phyloP scores from a whole-genome alignment of 495 filamentous ascomycete genomes.

The Cairneyella variabilis region DNA sequence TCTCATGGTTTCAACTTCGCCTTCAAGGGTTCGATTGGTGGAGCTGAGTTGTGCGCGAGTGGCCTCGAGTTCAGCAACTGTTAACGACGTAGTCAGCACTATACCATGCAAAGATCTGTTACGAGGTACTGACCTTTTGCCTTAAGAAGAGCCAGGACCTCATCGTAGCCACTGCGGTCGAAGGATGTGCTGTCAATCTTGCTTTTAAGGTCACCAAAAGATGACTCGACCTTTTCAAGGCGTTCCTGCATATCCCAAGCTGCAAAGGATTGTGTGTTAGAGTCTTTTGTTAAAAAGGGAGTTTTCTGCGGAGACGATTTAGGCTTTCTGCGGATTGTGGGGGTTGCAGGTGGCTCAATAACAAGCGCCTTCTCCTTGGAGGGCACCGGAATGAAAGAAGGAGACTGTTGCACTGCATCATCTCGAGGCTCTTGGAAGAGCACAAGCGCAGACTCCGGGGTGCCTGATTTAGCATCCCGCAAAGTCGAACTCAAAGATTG shows the following conservation, averaged over 20 bases:
- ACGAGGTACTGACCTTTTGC: conserved; percentile 57
- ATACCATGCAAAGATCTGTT: background rate
- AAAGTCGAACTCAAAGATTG: conserved; percentile 7
- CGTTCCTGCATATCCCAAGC: conserved; percentile 60
- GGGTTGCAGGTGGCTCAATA: conserved; percentile 24
- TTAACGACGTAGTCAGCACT: conserved; percentile 10
- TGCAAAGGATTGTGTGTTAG: conserved; percentile 54
- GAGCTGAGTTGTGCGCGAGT: conserved; percentile 48
- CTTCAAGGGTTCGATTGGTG: conserved; percentile 25
- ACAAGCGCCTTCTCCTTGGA: conserved; percentile 20
- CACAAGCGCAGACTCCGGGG: conserved; percentile 13
- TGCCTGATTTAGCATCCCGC: conserved; percentile 13
- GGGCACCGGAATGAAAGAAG: conserved; percentile 30
- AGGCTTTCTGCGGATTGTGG: conserved; percentile 25
- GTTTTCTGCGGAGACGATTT: conserved; percentile 34
- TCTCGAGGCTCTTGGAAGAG: conserved; percentile 13
- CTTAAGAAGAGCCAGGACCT: conserved; percentile 67
- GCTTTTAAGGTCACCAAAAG: conserved; percentile 56
- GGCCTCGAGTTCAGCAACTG: conserved; percentile 66
- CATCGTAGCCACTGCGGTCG: conserved; percentile 60
- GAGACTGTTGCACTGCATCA: conserved; percentile 27
- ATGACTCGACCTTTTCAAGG: conserved; percentile 60
- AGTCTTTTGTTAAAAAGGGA: conserved; percentile 66
- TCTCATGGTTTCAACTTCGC: conserved; percentile 45
- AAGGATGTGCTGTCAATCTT: conserved; percentile 58